phyloP scores from a whole-genome alignment of 2,329 filamentous ascomycete species.

The Penicillium sp. region DNA sequence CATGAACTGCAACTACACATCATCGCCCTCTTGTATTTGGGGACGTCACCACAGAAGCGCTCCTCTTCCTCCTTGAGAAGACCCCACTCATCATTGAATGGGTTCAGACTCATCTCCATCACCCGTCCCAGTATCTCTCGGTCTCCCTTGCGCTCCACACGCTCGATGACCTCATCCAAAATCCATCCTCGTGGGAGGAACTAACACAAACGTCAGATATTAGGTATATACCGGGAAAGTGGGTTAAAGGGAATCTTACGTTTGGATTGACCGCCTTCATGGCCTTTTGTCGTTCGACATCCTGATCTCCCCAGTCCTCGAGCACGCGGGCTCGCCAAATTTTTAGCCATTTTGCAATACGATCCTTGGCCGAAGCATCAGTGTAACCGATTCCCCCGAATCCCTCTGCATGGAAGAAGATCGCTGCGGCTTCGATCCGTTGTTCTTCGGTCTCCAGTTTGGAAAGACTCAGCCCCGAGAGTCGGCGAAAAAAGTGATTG shows the following conservation, averaged over 20 bases:
- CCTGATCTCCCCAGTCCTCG: conserved; percentile 72
- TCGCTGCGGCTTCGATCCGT: conserved; percentile 63
- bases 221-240: not conserved
- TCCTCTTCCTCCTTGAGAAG: conserved; percentile 72
- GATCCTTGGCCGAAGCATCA: conserved; percentile 64
- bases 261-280: conserved; percentile 93
- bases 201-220: conserved; percentile 28
- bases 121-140: conserved; percentile 73
- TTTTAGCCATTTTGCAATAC: conserved; percentile 77
- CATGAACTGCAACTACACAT: conserved; percentile 95
- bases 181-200: conserved; percentile 92
- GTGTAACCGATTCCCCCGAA: conserved; percentile 58
- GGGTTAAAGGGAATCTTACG: conserved; percentile 30
- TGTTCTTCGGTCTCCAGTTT: conserved; percentile 66
- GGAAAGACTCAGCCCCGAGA: conserved; percentile 64
- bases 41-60: conserved; percentile 83
- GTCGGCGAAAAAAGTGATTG: conserved; percentile 84
- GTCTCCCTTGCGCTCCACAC: conserved; percentile 82
- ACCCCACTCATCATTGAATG: conserved; percentile 72
- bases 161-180: conserved; percentile 85
- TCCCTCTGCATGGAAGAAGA: conserved; percentile 81
- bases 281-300: conserved; percentile 63
- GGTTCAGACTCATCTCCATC: conserved; percentile 80
- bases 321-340: conserved; percentile 70
- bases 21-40: conserved; percentile 73